phyloP scores from a whole-genome alignment of 2,329 filamentous ascomycete genomes.

The Scytalidium lignicola region DNA sequence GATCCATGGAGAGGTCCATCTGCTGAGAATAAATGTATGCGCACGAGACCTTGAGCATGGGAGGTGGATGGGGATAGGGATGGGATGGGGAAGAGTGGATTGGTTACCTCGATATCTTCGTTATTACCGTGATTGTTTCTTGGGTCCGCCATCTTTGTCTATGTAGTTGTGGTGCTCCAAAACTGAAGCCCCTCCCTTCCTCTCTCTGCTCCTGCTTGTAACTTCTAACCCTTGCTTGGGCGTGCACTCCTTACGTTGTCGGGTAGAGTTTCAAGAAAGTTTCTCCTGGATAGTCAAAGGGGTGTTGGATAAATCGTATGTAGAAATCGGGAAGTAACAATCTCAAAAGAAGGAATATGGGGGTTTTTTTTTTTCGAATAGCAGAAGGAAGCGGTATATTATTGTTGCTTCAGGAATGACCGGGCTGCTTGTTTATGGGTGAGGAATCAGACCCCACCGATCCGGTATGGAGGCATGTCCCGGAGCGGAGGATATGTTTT shows the following conservation, averaged over 20 bases:
- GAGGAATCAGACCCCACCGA: not conserved
- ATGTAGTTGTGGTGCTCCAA: not conserved
- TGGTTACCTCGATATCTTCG: conserved; percentile 22
- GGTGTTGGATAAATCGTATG: too few species aligned
- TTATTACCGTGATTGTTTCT: conserved; percentile 19
- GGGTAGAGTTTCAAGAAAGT: too few species aligned
- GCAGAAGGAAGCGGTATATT: not conserved
- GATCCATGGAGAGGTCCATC: too few species aligned
- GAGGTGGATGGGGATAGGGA: not conserved
- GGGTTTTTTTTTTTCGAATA: too few species aligned
- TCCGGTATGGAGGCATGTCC: not conserved
- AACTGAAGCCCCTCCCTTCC: not conserved
- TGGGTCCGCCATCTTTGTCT: conserved; percentile 23
- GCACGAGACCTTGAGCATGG: not conserved
- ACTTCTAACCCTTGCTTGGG: too few species aligned
- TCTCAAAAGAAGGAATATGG: too few species aligned
- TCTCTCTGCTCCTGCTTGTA: not conserved
- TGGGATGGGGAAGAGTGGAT: not conserved
- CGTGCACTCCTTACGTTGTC: too few species aligned
- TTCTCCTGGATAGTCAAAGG: too few species aligned
- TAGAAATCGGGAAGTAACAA: too few species aligned
- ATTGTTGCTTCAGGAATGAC: not conserved
- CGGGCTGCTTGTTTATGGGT: not conserved
- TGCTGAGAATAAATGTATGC: too few species aligned
- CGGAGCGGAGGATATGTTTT: not conserved